Evolutionary conservation across 164 flowering plant species (phyloP).

Genomic region (Paratinospora sagittata): DNA sequence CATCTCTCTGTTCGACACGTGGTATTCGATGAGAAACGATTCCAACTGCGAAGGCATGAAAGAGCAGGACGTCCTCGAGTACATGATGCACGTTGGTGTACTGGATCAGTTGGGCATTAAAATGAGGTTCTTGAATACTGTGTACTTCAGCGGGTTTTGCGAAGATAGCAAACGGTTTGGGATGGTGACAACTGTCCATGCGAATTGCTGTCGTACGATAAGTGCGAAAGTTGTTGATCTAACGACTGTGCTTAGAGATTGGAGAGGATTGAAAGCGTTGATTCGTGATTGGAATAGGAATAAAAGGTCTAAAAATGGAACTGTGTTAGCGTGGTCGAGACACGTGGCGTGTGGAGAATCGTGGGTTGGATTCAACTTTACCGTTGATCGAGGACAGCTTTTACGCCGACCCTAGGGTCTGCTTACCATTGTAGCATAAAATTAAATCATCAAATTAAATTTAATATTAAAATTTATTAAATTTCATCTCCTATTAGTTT

Average conservation of each 20-base stretch:
- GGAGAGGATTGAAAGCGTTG: constrained; percentile 28
- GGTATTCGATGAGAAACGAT: constrained; percentile 47
- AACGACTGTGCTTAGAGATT: constrained; percentile 31
- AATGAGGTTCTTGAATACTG: constrained; percentile 33
- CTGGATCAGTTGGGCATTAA: constrained; percentile 22
- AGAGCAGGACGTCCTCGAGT: constrained; percentile 62
- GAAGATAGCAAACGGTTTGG: constrained; percentile 30
- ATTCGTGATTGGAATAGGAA: neutral
- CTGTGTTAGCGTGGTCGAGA: neutral
- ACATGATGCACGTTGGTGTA: constrained; percentile 25
- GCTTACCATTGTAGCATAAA: no score
- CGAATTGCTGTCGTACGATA: constrained; percentile 56
- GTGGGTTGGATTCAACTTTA: neutral
- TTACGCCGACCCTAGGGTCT: no score
- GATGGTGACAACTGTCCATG: constrained; percentile 49
- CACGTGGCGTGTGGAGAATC: neutral
- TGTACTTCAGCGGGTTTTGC: constrained; percentile 56
- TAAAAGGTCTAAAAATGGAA: neutral
- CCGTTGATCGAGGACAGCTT: neutral
- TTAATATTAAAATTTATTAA: no score
- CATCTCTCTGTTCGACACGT: constrained; percentile 34
- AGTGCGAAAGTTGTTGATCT: constrained; percentile 43
- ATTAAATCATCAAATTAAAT: no score
- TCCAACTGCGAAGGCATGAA: constrained; percentile 30
- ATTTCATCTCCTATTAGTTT: no score